phyloP scores from a whole-genome alignment of 108 stramenopile species.

The Craspedostauros australis region DNA sequence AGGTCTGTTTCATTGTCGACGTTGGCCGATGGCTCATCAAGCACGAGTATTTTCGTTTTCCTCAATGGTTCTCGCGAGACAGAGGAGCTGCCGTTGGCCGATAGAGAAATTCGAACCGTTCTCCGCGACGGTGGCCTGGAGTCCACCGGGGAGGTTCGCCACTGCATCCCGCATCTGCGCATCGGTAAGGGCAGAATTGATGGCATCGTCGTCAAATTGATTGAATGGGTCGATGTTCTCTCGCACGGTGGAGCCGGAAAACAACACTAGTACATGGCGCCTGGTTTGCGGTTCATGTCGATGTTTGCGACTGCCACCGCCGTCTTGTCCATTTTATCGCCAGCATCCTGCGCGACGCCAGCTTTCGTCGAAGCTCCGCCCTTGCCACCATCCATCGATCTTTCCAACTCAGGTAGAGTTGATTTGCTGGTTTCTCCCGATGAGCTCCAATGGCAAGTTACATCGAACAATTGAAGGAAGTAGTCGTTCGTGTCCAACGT shows the following conservation, averaged over 20 bases:
- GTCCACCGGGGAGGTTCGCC: slow-evolving; percentile 44
- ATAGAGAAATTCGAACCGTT: slow-evolving; percentile 88
- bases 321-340: slow-evolving; percentile 25
- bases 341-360: no score
- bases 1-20: slow-evolving; percentile 84
- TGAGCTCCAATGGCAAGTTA: slow-evolving; percentile 25
- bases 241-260: slow-evolving; percentile 84
- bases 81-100: slow-evolving; percentile 93
- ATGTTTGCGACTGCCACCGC: no score
- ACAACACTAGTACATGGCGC: slow-evolving; percentile 89
- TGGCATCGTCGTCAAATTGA: slow-evolving; percentile 38
- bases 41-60: slow-evolving; percentile 68
- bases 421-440: no score
- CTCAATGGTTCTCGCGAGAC: slow-evolving; percentile 90
- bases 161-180: slow-evolving; percentile 64
- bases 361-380: no score
- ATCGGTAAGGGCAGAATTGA: slow-evolving; percentile 47
- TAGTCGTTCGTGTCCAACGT: background rate
- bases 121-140: slow-evolving; percentile 76
- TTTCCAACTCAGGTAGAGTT: no score
- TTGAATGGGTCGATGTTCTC: slow-evolving; percentile 93
- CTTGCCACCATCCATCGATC: no score
- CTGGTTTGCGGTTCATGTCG: slow-evolving; percentile 17
- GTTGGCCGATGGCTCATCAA: slow-evolving; percentile 92
- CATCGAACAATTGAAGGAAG: background rate